A percentile compares a stretch with the other conserved stretches of the same genome.
Evolutionary conservation across 2,329 filamentous ascomycete genomes (phyloP).

Genomic region (Didymella pomorum): DNA sequence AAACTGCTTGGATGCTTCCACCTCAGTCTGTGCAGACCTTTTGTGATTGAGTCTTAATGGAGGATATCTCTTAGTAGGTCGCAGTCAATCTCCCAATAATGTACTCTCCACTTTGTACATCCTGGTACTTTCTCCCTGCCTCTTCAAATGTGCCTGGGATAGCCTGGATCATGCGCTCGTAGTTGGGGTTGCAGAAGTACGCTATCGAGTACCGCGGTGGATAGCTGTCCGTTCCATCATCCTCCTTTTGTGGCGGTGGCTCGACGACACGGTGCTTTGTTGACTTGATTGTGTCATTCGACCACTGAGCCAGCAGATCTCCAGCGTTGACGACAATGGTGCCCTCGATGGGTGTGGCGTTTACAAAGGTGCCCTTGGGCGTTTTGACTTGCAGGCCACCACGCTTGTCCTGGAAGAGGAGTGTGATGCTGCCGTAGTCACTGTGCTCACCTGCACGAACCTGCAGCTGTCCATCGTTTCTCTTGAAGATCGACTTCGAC

Average conservation of each 20-base stretch:
- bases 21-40: background rate
- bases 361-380: constrained; percentile 78
- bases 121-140: constrained; percentile 78
- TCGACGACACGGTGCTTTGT: constrained; percentile 91
- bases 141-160: constrained; percentile 79
- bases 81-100: constrained; percentile 78
- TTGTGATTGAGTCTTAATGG: background rate
- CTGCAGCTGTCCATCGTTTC: constrained; percentile 73
- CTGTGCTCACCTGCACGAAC: constrained; percentile 82
- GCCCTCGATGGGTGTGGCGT: constrained; percentile 81
- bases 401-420: constrained; percentile 61
- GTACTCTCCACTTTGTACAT: constrained; percentile 82
- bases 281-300: constrained; percentile 89
- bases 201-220: constrained; percentile 84
- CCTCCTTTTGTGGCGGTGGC: constrained; percentile 64
- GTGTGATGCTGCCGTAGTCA: constrained; percentile 62
- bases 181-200: constrained; percentile 92
- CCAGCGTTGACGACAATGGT: constrained; percentile 91
- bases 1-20: background rate
- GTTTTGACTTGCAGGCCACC: constrained; percentile 70
- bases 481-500: constrained; percentile 68
- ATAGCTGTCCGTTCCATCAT: constrained; percentile 64
- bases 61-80: constrained; percentile 60
- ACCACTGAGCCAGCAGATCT: constrained; percentile 85
- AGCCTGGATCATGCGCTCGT: constrained; percentile 76